These are phyloP conservation scores for Carex arenaria DNA, from an alignment of 202 grass and related monocot genomes.

Conservation along the genomic window DNA sequence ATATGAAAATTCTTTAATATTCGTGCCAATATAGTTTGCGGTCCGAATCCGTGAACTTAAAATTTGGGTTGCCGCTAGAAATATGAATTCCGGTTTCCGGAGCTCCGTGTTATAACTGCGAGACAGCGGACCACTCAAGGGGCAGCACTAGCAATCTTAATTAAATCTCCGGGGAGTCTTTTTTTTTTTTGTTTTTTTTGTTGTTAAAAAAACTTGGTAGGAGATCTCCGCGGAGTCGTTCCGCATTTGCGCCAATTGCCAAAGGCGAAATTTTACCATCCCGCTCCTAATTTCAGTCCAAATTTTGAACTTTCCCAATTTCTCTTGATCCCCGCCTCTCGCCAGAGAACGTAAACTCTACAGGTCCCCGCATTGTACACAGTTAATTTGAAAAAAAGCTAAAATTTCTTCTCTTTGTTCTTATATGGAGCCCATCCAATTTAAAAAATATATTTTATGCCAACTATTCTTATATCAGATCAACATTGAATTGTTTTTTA, in stretches of 20 bases:
- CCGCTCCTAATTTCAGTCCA: neutral
- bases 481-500: neutral
- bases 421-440: neutral
- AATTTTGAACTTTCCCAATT: conserved; percentile 6
- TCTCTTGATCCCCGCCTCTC: neutral
- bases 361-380: neutral
- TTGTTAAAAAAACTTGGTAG: too few relatives aligned
- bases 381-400: neutral
- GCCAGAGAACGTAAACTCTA: neutral
- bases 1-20: too few relatives aligned
- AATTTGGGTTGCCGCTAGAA: too few relatives aligned
- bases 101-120: too few relatives aligned
- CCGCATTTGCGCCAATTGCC: neutral
- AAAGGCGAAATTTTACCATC: conserved; percentile 3
- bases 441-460: neutral
- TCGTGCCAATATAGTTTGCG: too few relatives aligned
- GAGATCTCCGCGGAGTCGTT: neutral
- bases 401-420: neutral
- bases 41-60: too few relatives aligned
- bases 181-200: too few relatives aligned
- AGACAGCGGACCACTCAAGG: neutral
- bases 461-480: neutral
- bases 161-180: neutral
- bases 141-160: neutral
- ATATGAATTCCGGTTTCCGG: too few relatives aligned